Base-by-base conservation (phyloP, 805 yeast genomes). In the Wickerhamiella galacta region DNA sequence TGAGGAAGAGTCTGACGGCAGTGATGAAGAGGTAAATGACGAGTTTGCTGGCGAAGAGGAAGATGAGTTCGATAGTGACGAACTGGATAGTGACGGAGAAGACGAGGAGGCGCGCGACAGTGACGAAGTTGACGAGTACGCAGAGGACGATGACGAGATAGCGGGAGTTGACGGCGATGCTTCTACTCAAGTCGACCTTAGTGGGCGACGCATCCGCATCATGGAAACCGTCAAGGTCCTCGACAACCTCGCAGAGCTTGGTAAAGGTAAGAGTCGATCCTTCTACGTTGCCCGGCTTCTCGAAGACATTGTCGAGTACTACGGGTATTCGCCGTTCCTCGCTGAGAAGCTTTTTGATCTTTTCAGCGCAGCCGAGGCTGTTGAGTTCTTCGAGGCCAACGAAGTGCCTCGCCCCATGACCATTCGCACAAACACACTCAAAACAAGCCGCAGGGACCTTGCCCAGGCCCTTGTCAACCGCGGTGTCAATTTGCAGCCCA, bases 351-450 rank as follows among this genome's bases (percentile, higher is more conserved):
- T 87, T 37, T 90, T 85, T 64, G 72, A 85, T 47, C 63, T 90
- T 39, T 90, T 90, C 53, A 71, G 92, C 14, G 95, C 96, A 25
- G 67, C 90, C 8, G 99, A 90, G 62, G 96, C 98, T 10, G 70
- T 90, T 68, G 99, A 90, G 57, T 90, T 90, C 52, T 90, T 90
- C 47, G 99, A 90, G 63, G 96, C 98, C 22, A 90, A 90, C 58
- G 99, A 90, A 61, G 80, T 87, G 36, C 78, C 93, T 20, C 71
- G 99, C 55, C 99, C 99, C 31, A 68, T 90, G 37, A 90, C 96
- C 15, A 85, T 90, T 47, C 77, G 99, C 65, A 85, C 98, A n/a
- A 90, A 90, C 57, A 90, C 98, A 12, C 64, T 90, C 43, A 80
- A 77, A 50, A 79, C 96, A 4, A 75, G 95, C 60, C 77, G 98